Base-by-base conservation (phyloP, 2,329 filamentous ascomycete genomes). In the Neonectria magnoliae region DNA sequence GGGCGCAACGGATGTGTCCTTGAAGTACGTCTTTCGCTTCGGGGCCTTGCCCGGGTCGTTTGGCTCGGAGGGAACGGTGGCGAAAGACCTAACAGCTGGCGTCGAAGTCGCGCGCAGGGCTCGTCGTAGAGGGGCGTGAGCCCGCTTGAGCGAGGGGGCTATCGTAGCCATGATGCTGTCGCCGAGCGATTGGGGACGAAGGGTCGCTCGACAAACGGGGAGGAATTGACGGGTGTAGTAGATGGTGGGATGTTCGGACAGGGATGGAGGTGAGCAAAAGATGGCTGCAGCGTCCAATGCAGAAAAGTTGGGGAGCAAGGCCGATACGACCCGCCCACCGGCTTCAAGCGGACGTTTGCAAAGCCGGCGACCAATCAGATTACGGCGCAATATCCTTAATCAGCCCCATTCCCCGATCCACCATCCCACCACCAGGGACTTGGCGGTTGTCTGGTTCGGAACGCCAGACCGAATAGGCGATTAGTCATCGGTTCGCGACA, bases 1-100 rank as follows among this genome's bases (percentile, higher is more conserved):
- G 7, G 87, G 81, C 0, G 85, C 85, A 8, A 90, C 80, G 2
- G 82, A 77, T 38, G 81, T 85, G 76, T 89, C 83, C 73, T 88
- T 88, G 80, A 89, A 89, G 74, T 89, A 89, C 2, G 86, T 79
- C 75, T 80, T 80, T 60, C 78, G 78, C 62, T 70, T 75, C 45
- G 76, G 60, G 60, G 63, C 41, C 56, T 73, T 64, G 55, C 63
- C 68, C 50, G 73, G 31, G 53, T 75, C 71, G 69, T 69, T 68
- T 69, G 76, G 60, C 58, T 74, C 71, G 65, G 78, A 72, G 58
- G 81, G 82, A 65, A 84, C 77, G 64, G 84, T 86, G 76, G 84
- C 84, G 71, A 84, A 83, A 48, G 77, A 71, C 67, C 83, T 80
- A 65, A 76, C 57, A 7, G 65, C 50, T 53, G 71, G 60, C 10